These are phyloP conservation scores for Xylaria acuta DNA, from an alignment of 495 filamentous ascomycete species.

Conservation along the genomic window DNA sequence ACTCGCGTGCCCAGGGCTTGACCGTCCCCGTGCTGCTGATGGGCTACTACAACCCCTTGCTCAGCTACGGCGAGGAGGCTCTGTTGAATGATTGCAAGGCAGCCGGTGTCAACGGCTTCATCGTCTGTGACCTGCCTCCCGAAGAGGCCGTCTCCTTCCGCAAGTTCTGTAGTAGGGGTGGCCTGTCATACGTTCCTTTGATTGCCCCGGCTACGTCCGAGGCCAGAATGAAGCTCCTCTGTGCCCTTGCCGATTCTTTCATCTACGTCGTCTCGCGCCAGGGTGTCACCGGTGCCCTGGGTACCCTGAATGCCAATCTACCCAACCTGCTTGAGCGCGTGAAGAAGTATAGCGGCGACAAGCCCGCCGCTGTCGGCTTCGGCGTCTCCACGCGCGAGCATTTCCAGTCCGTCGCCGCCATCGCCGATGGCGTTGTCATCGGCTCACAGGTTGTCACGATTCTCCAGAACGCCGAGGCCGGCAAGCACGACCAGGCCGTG, in stretches of 20 bases:
- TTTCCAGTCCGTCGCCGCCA: constrained; percentile 80
- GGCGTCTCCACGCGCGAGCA: constrained; percentile 96
- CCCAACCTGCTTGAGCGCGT: constrained; percentile 82
- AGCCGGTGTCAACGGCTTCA: constrained; percentile 94
- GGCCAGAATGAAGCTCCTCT: constrained; percentile 89
- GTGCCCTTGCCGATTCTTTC: constrained; percentile 97
- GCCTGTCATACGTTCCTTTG: constrained; percentile 92
- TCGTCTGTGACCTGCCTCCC: constrained; percentile 94
- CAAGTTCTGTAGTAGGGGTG: constrained; percentile 75
- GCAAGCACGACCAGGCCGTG: constrained; percentile 74
- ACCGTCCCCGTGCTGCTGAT: constrained; percentile 87
- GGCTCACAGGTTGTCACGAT: constrained; percentile 90
- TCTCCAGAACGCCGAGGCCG: constrained; percentile 71
- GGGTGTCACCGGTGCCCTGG: constrained; percentile 93
- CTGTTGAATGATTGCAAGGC: constrained; percentile 85
- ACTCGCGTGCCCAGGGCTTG: constrained; percentile 76
- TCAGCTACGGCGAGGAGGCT: constrained; percentile 90
- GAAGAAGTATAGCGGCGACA: constrained; percentile 89
- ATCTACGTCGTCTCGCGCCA: constrained; percentile 99
- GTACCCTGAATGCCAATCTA: constrained; percentile 77
- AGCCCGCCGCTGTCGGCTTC: constrained; percentile 91
- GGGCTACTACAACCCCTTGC: constrained; percentile 98
- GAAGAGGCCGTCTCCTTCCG: constrained; percentile 96
- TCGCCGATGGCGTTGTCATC: constrained; percentile 96
- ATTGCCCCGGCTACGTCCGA: constrained; percentile 96